Evolutionary conservation across 495 filamentous ascomycete genomes (phyloP).

Genomic region (Lasiosphaeria miniovina): DNA sequence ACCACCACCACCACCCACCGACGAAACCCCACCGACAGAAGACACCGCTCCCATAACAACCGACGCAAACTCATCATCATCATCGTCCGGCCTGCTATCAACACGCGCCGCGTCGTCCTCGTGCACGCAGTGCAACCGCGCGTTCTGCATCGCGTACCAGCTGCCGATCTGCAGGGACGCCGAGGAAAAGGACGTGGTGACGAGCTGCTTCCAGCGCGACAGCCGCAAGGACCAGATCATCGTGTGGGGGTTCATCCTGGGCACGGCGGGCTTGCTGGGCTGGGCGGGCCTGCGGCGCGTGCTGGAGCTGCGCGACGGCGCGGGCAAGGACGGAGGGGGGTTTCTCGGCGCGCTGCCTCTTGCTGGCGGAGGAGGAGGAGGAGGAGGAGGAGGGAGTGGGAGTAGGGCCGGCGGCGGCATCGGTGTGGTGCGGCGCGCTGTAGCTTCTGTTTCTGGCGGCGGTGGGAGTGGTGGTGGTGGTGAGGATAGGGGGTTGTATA

Average conservation of each 20-base stretch:
- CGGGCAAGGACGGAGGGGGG: not conserved
- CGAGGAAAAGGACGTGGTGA: constrained; percentile 82
- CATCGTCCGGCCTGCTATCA: not conserved
- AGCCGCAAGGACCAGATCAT: constrained; percentile 86
- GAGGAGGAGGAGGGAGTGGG: constrained; percentile 7
- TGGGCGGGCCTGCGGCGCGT: constrained; percentile 66
- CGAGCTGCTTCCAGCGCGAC: constrained; percentile 91
- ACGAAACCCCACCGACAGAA: constrained; percentile 23
- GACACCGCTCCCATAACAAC: constrained; percentile 18
- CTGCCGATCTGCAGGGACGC: constrained; percentile 82
- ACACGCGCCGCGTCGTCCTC: constrained; percentile 32
- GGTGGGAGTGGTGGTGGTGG: not conserved
- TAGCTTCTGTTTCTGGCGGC: not conserved
- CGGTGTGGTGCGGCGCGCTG: not conserved
- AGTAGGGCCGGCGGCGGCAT: not conserved
- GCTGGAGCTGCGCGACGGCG: constrained; percentile 51
- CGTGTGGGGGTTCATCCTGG: constrained; percentile 87
- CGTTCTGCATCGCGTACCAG: constrained; percentile 82
- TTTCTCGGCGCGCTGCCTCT: not conserved
- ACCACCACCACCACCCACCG: constrained; percentile 18
- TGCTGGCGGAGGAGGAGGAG: constrained; percentile 4
- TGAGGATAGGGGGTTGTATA: constrained; percentile 17
- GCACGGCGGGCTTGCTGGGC: constrained; percentile 74
- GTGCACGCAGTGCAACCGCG: constrained; percentile 86
- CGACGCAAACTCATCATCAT: not conserved